Percentiles rank a stretch among this genome's conserved stretches.
Evolutionary conservation across 306 rosid species (phyloP).

Genomic region (Prunus campanulata): DNA sequence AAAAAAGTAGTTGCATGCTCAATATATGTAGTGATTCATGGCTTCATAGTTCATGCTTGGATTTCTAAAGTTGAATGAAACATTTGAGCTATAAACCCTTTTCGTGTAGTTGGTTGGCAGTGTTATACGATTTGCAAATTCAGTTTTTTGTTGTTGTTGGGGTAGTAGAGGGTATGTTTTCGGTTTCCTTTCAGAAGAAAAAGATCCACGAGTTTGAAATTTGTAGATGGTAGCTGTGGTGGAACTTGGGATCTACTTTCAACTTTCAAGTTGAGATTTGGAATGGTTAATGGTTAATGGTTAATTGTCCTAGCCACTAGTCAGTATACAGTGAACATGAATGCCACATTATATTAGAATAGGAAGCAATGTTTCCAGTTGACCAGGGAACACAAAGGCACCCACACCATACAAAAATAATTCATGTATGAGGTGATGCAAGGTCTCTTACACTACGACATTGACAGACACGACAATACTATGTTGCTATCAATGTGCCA

Average conservation of each 20-base stretch:
- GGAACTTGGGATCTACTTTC: too few species aligned
- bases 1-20: too few species aligned
- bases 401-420: background rate
- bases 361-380: slow-evolving; percentile 5
- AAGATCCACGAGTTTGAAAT: background rate
- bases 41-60: background rate
- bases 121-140: background rate
- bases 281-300: too few species aligned
- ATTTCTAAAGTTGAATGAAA: background rate
- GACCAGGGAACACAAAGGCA: background rate
- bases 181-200: background rate
- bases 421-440: too few species aligned
- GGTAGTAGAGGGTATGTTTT: background rate
- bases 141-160: too few species aligned
- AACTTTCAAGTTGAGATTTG: too few species aligned
- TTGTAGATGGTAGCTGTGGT: background rate
- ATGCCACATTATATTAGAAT: background rate
- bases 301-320: background rate
- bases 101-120: background rate
- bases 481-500: background rate
- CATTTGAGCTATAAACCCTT: background rate
- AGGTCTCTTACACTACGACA: background rate
- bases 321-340: background rate
- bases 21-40: background rate
- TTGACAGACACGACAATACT: background rate